phyloP scores from a whole-genome alignment of 305 asterid genomes.

The Fraxinus sp. region DNA sequence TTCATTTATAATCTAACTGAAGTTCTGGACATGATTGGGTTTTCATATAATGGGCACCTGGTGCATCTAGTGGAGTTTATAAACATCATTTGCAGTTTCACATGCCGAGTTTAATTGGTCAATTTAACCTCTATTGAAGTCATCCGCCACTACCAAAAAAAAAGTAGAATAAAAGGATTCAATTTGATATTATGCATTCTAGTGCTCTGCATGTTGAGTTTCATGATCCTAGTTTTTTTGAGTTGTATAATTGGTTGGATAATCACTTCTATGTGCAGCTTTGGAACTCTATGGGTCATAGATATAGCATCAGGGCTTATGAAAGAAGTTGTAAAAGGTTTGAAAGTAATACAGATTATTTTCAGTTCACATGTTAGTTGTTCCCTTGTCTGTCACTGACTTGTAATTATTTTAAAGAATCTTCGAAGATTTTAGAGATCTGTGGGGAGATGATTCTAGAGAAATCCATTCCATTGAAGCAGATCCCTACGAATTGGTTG shows the following conservation, averaged over 20 bases:
- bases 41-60: not conserved
- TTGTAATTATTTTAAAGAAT: conserved; percentile 48
- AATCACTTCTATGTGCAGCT: conserved; percentile 48
- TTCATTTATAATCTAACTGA: not conserved
- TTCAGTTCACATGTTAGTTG: conserved; percentile 12
- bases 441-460: conserved; percentile 72
- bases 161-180: not conserved
- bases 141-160: not conserved
- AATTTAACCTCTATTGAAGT: not conserved
- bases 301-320: conserved; percentile 65
- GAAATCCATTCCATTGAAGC: conserved; percentile 55
- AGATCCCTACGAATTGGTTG: conserved; percentile 62
- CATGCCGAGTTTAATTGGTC: not conserved
- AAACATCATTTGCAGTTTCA: not conserved
- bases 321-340: conserved; percentile 77
- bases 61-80: not conserved
- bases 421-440: conserved; percentile 76
- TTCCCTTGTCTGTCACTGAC: conserved; percentile 37
- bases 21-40: not conserved
- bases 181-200: not conserved
- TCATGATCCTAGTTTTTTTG: conserved; percentile 3
- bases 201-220: conserved; percentile 16
- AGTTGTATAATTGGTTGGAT: conserved; percentile 22
- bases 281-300: conserved; percentile 72
- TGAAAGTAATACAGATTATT: conserved; percentile 18